A percentile compares a stretch with the other conserved stretches of the same genome.
These are phyloP conservation scores for Miscanthus lutarioriparius DNA, from an alignment of 176 grass and related monocot species.

Conservation along the genomic window DNA sequence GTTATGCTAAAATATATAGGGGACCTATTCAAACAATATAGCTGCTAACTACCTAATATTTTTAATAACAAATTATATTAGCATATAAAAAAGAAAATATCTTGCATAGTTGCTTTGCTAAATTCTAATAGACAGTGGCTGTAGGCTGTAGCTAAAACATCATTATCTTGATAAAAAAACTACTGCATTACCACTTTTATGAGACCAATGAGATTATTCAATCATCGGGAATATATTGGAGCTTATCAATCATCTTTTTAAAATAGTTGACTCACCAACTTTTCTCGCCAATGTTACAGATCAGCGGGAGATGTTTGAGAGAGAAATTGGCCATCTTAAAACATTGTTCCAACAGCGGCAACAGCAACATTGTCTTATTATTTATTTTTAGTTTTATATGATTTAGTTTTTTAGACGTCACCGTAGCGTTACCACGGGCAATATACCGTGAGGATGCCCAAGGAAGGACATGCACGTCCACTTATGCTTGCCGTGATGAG, in stretches of 20 bases:
- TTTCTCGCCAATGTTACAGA: constrained; percentile 44
- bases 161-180: background rate
- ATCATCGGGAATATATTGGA: no score
- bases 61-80: background rate
- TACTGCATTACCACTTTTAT: background rate
- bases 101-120: background rate
- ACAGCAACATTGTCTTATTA: no score
- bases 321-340: constrained; percentile 64
- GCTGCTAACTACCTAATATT: background rate
- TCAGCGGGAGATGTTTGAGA: constrained; percentile 91
- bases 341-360: constrained; percentile 66
- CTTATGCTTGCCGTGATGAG: no score
- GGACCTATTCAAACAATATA: background rate
- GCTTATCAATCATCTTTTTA: background rate
- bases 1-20: background rate
- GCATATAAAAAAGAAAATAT: background rate
- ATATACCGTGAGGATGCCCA: no score
- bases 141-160: background rate
- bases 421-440: no score
- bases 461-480: no score
- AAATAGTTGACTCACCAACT: no score
- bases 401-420: no score
- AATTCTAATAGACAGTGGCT: background rate
- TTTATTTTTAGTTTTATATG: no score
- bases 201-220: no score